Conservation (phyloP, 805 yeast species). For the Kodamaea sagamina region DNA sequence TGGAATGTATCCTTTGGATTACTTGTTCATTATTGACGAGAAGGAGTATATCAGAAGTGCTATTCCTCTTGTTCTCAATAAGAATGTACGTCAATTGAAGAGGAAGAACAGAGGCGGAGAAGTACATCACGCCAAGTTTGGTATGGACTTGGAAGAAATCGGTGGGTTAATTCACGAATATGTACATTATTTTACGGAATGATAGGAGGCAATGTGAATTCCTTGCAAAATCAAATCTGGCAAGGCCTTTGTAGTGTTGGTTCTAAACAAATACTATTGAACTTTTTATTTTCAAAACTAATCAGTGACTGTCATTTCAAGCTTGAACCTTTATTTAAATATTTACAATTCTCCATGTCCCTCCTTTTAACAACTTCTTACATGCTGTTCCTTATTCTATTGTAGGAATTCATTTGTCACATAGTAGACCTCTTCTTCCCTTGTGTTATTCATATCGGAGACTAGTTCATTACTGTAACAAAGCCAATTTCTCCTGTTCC, state of each 20-base stretch:
- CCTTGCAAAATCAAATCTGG: too few relatives aligned
- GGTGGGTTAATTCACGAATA: constrained; percentile 14
- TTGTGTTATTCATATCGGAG: too few relatives aligned
- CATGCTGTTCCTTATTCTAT: too few relatives aligned
- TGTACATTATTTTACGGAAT: constrained; percentile 1
- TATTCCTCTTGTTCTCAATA: constrained; percentile 12
- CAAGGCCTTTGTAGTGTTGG: too few relatives aligned
- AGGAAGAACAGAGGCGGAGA: constrained; percentile 9
- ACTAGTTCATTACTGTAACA: constrained; percentile 35
- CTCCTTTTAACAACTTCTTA: too few relatives aligned
- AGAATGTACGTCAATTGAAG: constrained; percentile 1
- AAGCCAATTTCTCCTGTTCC: constrained; percentile 43
- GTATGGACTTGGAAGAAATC: constrained; percentile 10
- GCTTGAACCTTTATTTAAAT: too few relatives aligned
- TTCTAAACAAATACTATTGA: too few relatives aligned
- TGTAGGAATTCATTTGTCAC: too few relatives aligned
- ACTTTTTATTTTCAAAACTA: background rate
- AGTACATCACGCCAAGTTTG: constrained; percentile 12
- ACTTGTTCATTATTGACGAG: constrained; percentile 24
- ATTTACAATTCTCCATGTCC: too few relatives aligned
- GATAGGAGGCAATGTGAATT: too few relatives aligned
- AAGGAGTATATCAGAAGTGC: constrained; percentile 16
- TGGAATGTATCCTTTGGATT: constrained; percentile 36
- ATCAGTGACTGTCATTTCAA: too few relatives aligned
- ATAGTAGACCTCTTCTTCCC: too few relatives aligned